phyloP scores from a whole-genome alignment of 164 flowering plant genomes.

The Vitis riparia region DNA sequence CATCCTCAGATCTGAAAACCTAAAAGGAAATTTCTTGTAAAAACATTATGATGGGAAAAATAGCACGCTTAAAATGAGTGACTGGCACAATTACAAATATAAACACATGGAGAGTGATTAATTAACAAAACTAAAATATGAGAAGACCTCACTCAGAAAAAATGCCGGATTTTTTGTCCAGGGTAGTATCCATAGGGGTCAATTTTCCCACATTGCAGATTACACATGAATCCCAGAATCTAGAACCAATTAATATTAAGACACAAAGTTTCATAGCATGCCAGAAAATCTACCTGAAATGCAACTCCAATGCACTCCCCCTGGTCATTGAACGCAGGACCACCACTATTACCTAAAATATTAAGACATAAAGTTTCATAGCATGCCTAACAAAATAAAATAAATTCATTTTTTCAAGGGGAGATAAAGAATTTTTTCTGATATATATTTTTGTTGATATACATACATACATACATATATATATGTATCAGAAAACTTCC shows the following conservation, averaged over 20 bases:
- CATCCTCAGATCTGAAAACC: slow-evolving; percentile 96
- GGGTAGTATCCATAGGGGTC: background rate
- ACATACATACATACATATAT: background rate
- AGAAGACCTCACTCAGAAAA: background rate
- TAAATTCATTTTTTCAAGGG: too few species aligned
- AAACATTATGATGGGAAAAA: slow-evolving; percentile 9
- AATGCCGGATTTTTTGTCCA: background rate
- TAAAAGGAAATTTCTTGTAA: slow-evolving; percentile 40
- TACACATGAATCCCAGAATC: background rate
- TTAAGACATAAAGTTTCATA: too few species aligned
- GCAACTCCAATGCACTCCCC: slow-evolving; percentile 99
- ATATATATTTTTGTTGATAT: too few species aligned
- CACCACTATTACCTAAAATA: slow-evolving; percentile 94
- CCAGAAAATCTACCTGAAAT: slow-evolving; percentile 74
- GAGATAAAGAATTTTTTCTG: too few species aligned
- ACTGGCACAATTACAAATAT: background rate
- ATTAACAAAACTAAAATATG: background rate
- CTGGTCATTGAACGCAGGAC: slow-evolving; percentile 96
- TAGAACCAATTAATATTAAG: background rate
- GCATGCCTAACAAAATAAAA: too few species aligned
- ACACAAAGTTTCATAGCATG: slow-evolving; percentile 4
- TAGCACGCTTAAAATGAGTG: background rate
- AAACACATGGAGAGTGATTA: background rate
- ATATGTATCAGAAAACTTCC: background rate
- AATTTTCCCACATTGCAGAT: background rate